Evolutionary conservation across 2,329 filamentous ascomycete genomes (phyloP).

Genomic region (Cryoendolithus antarcticus): DNA sequence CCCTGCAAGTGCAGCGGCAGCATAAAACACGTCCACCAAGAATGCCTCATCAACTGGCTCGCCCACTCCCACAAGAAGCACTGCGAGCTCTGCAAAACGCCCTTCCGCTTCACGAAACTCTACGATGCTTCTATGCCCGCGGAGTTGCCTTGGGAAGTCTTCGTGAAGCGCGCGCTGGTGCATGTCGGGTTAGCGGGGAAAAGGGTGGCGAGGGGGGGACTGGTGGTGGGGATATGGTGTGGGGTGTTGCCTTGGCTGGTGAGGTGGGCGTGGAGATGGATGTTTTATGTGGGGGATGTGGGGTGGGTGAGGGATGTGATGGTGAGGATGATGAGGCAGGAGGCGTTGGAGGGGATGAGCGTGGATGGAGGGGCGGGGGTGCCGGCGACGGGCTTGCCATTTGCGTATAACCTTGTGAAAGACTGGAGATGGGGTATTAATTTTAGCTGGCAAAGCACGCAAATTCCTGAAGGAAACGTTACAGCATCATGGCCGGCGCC

Average conservation of each 20-base stretch:
- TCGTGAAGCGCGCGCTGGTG: constrained; percentile 62
- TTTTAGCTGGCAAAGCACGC: too few species aligned
- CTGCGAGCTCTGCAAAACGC: constrained; percentile 97
- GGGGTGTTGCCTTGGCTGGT: constrained; percentile 81
- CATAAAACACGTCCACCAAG: constrained; percentile 97
- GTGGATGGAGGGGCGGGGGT: too few species aligned
- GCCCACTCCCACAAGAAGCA: constrained; percentile 99
- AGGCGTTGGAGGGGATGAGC: too few species aligned
- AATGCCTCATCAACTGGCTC: constrained; percentile 97
- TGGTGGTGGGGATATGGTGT: constrained; percentile 82
- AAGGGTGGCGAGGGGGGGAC: constrained; percentile 43
- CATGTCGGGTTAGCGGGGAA: constrained; percentile 44
- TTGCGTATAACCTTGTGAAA: too few species aligned
- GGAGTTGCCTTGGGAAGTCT: constrained; percentile 66
- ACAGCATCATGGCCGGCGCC: constrained; percentile 6
- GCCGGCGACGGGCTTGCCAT: too few species aligned
- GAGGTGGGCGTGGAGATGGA: constrained; percentile 78
- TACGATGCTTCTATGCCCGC: constrained; percentile 91
- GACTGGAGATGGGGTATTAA: too few species aligned
- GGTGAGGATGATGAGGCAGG: too few species aligned
- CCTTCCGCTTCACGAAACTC: constrained; percentile 94
- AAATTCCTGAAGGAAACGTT: too few species aligned
- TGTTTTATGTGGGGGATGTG: constrained; percentile 89
- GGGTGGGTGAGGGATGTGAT: constrained; percentile 42
- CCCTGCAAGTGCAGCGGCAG: constrained; percentile 98